Percentiles rank a stretch among this genome's conserved stretches.
Conservation (phyloP, 2,329 filamentous ascomycete genomes). For the Aspergillus sp. region DNA sequence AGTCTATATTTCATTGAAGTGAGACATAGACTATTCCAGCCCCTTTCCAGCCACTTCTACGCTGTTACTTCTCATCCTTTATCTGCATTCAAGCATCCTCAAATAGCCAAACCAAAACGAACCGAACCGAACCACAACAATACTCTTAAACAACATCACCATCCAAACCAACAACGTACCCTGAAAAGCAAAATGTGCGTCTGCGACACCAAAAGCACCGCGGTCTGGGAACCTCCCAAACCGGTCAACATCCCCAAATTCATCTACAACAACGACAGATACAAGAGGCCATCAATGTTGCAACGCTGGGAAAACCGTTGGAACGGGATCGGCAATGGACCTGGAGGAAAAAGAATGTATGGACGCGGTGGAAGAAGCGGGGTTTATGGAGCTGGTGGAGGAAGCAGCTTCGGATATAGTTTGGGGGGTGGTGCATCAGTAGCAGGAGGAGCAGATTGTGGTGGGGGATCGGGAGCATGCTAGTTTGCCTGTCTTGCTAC, state of each 20-base stretch:
- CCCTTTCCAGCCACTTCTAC: not conserved
- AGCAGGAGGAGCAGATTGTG: too few species aligned
- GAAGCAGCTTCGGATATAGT: too few species aligned
- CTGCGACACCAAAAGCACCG: not conserved
- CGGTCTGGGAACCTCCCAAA: not conserved
- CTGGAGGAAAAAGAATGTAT: too few species aligned
- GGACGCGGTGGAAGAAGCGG: too few species aligned
- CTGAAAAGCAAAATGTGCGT: not conserved
- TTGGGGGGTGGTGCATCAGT: too few species aligned
- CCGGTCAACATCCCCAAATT: not conserved
- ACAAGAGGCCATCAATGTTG: not conserved
- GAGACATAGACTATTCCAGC: not conserved
- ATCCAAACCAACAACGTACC: not conserved
- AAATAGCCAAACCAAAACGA: not conserved
- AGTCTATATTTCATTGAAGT: too few species aligned
- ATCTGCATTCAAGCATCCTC: not conserved
- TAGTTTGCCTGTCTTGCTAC: too few species aligned
- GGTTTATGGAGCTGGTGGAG: too few species aligned
- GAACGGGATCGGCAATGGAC: too few species aligned
- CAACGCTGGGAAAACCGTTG: too few species aligned
- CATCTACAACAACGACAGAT: not conserved
- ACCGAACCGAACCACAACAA: too few species aligned
- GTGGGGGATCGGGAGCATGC: too few species aligned
- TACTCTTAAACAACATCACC: not conserved
- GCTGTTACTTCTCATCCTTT: not conserved